Evolutionary conservation across 768 basidiomycete genomes (phyloP), one percentile per base, ranked within the genome.

Genomic region (Strobilomyces confusus): DNA sequence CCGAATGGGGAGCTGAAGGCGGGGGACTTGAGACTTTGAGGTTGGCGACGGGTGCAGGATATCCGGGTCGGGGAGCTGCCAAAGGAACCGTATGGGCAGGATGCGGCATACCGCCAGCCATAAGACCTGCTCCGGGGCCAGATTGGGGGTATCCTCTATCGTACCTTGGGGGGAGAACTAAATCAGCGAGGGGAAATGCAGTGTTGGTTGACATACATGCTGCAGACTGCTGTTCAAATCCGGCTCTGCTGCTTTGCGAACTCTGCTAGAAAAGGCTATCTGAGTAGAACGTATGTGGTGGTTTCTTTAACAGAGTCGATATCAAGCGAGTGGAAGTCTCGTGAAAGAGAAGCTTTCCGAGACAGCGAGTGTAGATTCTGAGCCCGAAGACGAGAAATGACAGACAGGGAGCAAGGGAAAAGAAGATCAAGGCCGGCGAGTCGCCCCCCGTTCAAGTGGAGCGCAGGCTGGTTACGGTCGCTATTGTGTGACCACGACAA

Each of bases 21-120:
- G 73, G 71, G 2, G 80, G 80, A 40, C 73, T 78, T 5, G 80
- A 69, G 29, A 87, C 71, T 57, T 81, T 83, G 32, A 88, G 78
- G 2, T 80, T 84, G 14, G 84, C 74, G 26, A 89, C 79, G 32
- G 84, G 84, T 3, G 85, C 81, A 29, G 85, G 80, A 59, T 90
- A 90, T 7, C 88, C 87, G 4, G 88, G 87, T 34, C 78, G 78
- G 23, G 87, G 88, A 3, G 86, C 82, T 4, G 81, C 86, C 56
- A 89, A 80, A 9, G 77, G 74, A 43, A 75, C 64, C 46, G 69
- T 60, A 5, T 65, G 57, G 15, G 70, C 58, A 4, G 72, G 66
- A 49, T 65, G 56, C 36, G 69, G 64, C 26, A 63, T 34, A 45
- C 65, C 65, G 29, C 66, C 72, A 58, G 74, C 72, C 71, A 79